Evolutionary conservation across 805 yeast genomes (phyloP).

Genomic region (Dipodascus geniculatus): DNA sequence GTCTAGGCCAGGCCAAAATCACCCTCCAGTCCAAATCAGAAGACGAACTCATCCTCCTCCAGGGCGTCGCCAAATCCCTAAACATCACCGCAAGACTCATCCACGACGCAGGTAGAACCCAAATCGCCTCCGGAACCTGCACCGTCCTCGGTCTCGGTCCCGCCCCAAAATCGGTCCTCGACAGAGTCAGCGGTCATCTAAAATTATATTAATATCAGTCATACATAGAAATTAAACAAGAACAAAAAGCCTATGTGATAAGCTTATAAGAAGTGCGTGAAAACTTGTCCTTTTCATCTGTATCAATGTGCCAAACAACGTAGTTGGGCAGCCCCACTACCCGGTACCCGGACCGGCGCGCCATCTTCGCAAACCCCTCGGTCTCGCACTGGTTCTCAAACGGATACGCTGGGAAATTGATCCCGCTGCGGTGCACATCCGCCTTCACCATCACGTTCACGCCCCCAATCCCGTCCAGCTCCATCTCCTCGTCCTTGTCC

Average conservation of each 20-base stretch:
- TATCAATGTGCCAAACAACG: constrained; percentile 68
- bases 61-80: constrained; percentile 67
- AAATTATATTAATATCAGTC: constrained; percentile 44
- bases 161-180: constrained; percentile 70
- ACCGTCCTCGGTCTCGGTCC: constrained; percentile 98
- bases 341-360: constrained; percentile 61
- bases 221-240: background rate
- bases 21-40: constrained; percentile 59
- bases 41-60: constrained; percentile 58
- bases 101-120: constrained; percentile 96
- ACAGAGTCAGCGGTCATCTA: constrained; percentile 69
- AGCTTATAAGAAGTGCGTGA: constrained; percentile 6
- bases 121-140: constrained; percentile 90
- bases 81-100: constrained; percentile 73
- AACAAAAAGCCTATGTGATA: constrained; percentile 2
- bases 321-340: constrained; percentile 89
- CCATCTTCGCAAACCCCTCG: constrained; percentile 78
- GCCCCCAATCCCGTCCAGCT: constrained; percentile 84
- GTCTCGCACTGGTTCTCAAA: constrained; percentile 84
- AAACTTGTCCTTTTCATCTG: constrained; percentile 10
- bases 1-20: constrained; percentile 86
- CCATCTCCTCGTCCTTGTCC: constrained; percentile 56
- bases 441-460: constrained; percentile 84
- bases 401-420: constrained; percentile 90
- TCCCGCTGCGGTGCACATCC: constrained; percentile 87